phyloP scores from a whole-genome alignment of 1,139 yeast species.

The Suhomyces chickasaworum region DNA sequence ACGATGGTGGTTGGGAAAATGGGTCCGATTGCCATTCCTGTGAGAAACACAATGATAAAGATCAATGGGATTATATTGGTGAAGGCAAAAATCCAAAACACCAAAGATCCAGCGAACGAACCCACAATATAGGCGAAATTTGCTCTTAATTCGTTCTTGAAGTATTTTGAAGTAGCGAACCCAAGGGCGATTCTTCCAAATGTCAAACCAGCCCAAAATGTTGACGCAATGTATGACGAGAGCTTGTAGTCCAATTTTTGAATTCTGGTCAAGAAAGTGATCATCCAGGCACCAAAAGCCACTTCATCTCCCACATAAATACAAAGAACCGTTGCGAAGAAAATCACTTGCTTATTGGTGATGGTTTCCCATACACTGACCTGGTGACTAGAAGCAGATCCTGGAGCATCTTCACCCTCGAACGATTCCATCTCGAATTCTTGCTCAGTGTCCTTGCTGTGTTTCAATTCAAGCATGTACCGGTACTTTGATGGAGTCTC shows the following conservation, averaged over 20 bases:
- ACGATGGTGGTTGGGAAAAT: slow-evolving; percentile 76
- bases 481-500: slow-evolving; percentile 61
- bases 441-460: slow-evolving; percentile 12
- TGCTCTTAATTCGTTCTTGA: slow-evolving; percentile 51
- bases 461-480: slow-evolving; percentile 29
- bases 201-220: slow-evolving; percentile 69
- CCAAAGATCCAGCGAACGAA: slow-evolving; percentile 32
- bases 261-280: slow-evolving; percentile 56
- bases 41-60: slow-evolving; percentile 46
- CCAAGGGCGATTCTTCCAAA: slow-evolving; percentile 62
- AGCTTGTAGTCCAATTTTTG: slow-evolving; percentile 44
- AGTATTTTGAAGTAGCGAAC: slow-evolving; percentile 56
- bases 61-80: slow-evolving; percentile 25
- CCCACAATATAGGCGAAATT: slow-evolving; percentile 39
- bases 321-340: slow-evolving; percentile 54
- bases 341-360: slow-evolving; percentile 45
- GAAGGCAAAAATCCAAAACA: slow-evolving; percentile 34
- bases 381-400: slow-evolving; percentile 20
- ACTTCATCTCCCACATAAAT: slow-evolving; percentile 68
- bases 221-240: slow-evolving; percentile 62
- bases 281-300: slow-evolving; percentile 70
- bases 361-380: slow-evolving; percentile 36
- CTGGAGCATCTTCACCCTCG: slow-evolving; percentile 24
- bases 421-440: slow-evolving; percentile 17
- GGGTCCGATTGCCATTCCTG: slow-evolving; percentile 79